Evolutionary conservation across 2,329 filamentous ascomycete genomes (phyloP), one percentile per base, ranked within the genome.

Genomic region (Clonostachys chloroleuca): DNA sequence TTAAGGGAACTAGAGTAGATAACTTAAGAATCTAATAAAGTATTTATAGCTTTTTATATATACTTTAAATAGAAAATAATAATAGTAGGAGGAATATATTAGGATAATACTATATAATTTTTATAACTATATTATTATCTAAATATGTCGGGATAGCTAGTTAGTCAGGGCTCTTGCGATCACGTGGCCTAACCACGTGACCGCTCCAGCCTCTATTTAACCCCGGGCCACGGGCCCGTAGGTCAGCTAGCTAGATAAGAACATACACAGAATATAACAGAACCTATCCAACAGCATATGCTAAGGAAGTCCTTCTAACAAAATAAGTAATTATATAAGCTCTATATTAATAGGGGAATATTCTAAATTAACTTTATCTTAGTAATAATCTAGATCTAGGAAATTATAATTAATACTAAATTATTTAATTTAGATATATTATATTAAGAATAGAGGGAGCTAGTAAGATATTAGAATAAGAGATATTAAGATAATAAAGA

Each of bases 1-100:
- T 35, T 18, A 35, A 44, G 17, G 3, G 1, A 59, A 53, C 2
- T 50, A 34, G 12, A 52, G 56, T 12, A 13, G 5, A 16, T 42
- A 42, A 5, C 5, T 4, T 42, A 16, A 16, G 9, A 5, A 5
- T 42, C 5, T 42, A 42, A 16, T 16, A 16, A 42, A 5, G 4
- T 42, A 42, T 12, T 34, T 16, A 34, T 13, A 16, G 8, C 30
- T 6, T 44, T 35, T 7, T 18, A 34, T 44, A 44, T n/a, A 35
- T 35, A 14, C 5, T 35, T n/a, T n/a, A 30, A 43, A 43, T 43
- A 43, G 6, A 30, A 43, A 6, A 4, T 45, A 18, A 39, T 34
- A 3, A 18, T 39, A 39, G 24, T 34, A 20, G 40, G 40, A 12
- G n/a, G 16, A 20, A 36, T n/a, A 4, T 16, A 18, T 16, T 42